Evolutionary conservation across 192 early-diverging fungal genomes (phyloP), one percentile per base, ranked within the genome.

Genomic region (Linnemannia schmuckeri): DNA sequence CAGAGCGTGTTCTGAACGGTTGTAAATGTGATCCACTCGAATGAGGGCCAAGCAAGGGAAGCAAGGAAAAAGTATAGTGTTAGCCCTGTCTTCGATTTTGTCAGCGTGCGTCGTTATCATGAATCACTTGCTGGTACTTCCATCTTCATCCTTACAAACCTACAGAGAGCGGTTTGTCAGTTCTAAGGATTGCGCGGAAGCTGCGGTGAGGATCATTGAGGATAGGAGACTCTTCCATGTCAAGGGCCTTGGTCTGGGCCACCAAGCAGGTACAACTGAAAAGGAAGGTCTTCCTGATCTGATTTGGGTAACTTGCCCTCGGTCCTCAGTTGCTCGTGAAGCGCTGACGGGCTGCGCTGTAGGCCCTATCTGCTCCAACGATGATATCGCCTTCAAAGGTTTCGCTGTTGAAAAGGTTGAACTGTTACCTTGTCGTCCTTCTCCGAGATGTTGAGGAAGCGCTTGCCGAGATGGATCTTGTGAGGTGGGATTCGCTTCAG

Each of bases 11-110:
- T 76, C 17, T 63, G 20, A 6, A 22, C 18, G 12, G 75, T 76
- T 33, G 75, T 76, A 38, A 66, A 63, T 15, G 80, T 81, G 0
- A 68, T 38, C 80, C 80, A 81, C 80, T 81, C 3, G 46, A 8
- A 1, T 17, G 37, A 37, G 37, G 3, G 49, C 10, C 47, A 49
- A 27, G 24, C n/a, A 22, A 18, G 5, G 20, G 18, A 52, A 4
- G 18, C 5, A 22, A 52, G 4, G 18, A 2, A 5, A 24, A 22
- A 17, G n/a, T 52, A 22, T 20, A 75, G 30, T 5, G 5, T 52
- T 22, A 49, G 3, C 20, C 0, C 0, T 52, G 5, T 20, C 18
- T 52, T 4, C 20, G 0, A 3, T 37, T 2, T 3, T 37, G 3
- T 37, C 37, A 37, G 37, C 37, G 37, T 37, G 37, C 37, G 37